phyloP scores from a whole-genome alignment of 129 eudicot genomes.

The Tagetes patula region DNA sequence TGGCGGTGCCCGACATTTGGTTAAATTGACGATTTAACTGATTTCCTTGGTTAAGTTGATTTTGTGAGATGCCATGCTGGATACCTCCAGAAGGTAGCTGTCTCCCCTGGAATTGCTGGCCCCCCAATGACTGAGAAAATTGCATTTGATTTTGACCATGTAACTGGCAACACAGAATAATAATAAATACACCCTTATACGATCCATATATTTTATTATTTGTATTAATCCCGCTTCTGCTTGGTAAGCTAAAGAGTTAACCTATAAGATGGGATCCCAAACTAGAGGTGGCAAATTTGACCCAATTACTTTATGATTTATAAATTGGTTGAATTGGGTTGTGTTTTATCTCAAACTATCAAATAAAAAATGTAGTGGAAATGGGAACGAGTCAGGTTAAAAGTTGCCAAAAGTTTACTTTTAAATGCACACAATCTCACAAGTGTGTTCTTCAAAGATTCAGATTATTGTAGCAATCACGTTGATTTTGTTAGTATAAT shows the following conservation, averaged over 20 bases:
- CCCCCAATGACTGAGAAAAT: slow-evolving; percentile 80
- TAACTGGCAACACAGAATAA: slow-evolving; percentile 44
- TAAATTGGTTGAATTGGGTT: not conserved
- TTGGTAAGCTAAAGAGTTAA: not conserved
- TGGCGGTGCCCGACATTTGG: slow-evolving; percentile 84
- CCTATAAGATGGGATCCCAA: not conserved
- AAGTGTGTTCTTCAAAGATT: not conserved
- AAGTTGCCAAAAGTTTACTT: not conserved
- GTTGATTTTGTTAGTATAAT: not conserved
- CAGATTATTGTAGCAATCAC: not conserved
- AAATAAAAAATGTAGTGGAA: not conserved
- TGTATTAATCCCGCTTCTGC: not conserved
- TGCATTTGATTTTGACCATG: slow-evolving; percentile 89
- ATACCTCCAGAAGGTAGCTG: slow-evolving; percentile 77
- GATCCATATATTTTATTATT: slow-evolving; percentile 1
- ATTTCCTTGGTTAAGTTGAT: slow-evolving; percentile 82
- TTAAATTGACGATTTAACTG: slow-evolving; percentile 87
- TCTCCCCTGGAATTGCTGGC: slow-evolving; percentile 82
- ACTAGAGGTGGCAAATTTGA: not conserved
- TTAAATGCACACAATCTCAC: not conserved
- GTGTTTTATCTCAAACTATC: not conserved
- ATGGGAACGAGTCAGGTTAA: not conserved
- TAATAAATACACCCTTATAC: not conserved
- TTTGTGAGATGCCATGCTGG: slow-evolving; percentile 75
- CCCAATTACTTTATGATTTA: not conserved